A percentile compares a stretch with the other conserved stretches of the same genome.
These are phyloP conservation scores for Geotrichum australiense DNA, from an alignment of 1,139 yeast species.

Conservation along the genomic window DNA sequence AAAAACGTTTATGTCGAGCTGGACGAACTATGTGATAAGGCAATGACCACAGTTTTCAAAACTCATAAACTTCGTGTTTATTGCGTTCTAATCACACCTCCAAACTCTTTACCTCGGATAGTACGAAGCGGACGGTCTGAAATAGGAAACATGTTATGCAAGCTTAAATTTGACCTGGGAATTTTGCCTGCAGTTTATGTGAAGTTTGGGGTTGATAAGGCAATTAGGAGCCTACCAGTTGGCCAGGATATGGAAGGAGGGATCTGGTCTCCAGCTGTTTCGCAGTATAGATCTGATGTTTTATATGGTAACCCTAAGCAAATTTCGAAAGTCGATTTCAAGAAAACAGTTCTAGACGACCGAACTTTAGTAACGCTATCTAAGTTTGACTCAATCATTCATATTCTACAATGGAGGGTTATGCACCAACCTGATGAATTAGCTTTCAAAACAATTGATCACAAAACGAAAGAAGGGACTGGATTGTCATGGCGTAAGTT, in stretches of 20 bases:
- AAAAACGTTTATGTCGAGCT: slow-evolving; percentile 47
- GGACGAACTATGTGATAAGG: slow-evolving; percentile 67
- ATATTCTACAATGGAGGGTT: slow-evolving; percentile 73
- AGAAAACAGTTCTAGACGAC: slow-evolving; percentile 69
- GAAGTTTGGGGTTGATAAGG: slow-evolving; percentile 64
- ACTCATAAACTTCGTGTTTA: slow-evolving; percentile 72
- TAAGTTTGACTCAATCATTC: slow-evolving; percentile 64
- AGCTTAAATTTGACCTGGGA: slow-evolving; percentile 73
- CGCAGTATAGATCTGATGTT: slow-evolving; percentile 49
- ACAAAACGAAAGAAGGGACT: slow-evolving; percentile 42
- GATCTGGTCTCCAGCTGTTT: slow-evolving; percentile 75
- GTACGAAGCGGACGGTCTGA: slow-evolving; percentile 80
- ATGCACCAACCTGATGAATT: slow-evolving; percentile 67
- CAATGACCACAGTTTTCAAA: slow-evolving; percentile 61
- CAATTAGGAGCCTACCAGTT: slow-evolving; percentile 62
- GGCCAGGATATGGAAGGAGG: slow-evolving; percentile 80
- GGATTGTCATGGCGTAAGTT: slow-evolving; percentile 78
- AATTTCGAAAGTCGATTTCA: slow-evolving; percentile 65
- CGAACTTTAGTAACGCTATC: slow-evolving; percentile 67
- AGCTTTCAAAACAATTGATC: slow-evolving; percentile 61
- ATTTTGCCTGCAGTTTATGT: slow-evolving; percentile 68
- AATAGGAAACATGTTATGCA: slow-evolving; percentile 89
- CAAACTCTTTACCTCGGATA: slow-evolving; percentile 77
- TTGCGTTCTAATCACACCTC: slow-evolving; percentile 75
- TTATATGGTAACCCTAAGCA: slow-evolving; percentile 49